Evolutionary conservation across 2,329 filamentous ascomycete species (phyloP), one percentile per base, ranked within the genome.

Genomic region (Exserohilum turcica): DNA sequence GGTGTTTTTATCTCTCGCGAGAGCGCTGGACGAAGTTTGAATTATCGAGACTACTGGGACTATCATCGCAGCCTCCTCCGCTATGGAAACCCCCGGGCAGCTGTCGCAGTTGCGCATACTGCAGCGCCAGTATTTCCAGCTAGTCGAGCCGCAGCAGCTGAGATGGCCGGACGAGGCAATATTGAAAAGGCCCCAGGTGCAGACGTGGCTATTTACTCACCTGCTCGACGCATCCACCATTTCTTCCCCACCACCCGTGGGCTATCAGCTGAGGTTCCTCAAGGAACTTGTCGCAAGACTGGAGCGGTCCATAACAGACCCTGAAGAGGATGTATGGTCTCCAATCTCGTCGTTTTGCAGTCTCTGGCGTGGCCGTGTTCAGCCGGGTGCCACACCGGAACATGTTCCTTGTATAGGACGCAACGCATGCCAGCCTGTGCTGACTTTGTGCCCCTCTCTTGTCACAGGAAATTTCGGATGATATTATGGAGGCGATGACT

Each of bases 271-370:
- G 13, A 83, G 85, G 54, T 83, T 91, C 1, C 75, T 97, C 45
- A 96, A 96, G 71, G 78, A 85, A 57, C 79, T 97, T 29, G 77
- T 91, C 10, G 76, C 80, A 6, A 83, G 80, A 51, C 86, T 96
- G 46, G 91, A 96, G 73, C 77, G 80, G 27, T 84, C 88, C 29
- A 91, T 96, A 42, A 80, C 84, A 52, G 86, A 96, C 72, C 92
- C 91, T 74, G 90, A 96, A 64, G 82, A 90, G 80, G 86, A 96
- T 87, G 92, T 96, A 88, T 79, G 89, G 79, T 46, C 54, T 63
- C 56, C 70, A 73, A 48, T 70, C 57, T 64, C 57, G 48, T 66
- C 52, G 44, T 24, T 44, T 44, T 28, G 39, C 50, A 24, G 43
- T 48, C 56, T 51, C 59, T 37, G 53, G 7, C 28, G 5, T 33